Conservation (phyloP, 495 filamentous ascomycete genomes). For the Aspergillus avenaceus region DNA sequence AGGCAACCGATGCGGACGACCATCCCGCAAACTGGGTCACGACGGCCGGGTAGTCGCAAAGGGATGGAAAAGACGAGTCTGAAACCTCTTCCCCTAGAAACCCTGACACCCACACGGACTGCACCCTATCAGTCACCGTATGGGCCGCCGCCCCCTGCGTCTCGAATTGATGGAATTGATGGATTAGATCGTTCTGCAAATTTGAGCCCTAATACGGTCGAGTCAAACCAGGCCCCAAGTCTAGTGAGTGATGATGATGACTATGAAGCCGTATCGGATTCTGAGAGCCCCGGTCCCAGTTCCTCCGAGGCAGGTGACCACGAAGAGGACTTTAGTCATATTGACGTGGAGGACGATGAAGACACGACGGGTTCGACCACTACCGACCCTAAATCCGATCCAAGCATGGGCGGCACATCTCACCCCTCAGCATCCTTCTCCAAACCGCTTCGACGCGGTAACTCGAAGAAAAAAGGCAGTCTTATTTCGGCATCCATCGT, state of each 20-base stretch:
- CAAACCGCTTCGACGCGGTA: conserved; percentile 42
- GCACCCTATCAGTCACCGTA: conserved; percentile 32
- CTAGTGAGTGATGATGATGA: conserved; percentile 86
- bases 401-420: conserved; percentile 29
- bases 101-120: conserved; percentile 28
- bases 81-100: conserved; percentile 24
- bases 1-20: conserved; percentile 55
- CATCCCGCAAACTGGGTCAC: conserved; percentile 47
- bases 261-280: conserved; percentile 51
- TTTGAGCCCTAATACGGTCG: conserved; percentile 73
- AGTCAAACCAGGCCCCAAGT: conserved; percentile 77
- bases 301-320: conserved; percentile 43
- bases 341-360: conserved; percentile 52
- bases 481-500: conserved; percentile 41
- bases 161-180: conserved; percentile 39
- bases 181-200: conserved; percentile 52
- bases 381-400: conserved; percentile 32
- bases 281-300: conserved; percentile 40
- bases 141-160: conserved; percentile 20
- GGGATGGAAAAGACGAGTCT: conserved; percentile 33
- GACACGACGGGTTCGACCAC: conserved; percentile 30
- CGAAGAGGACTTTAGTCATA: conserved; percentile 46
- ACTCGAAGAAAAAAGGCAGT: conserved; percentile 43
- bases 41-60: conserved; percentile 55
- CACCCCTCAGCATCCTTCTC: conserved; percentile 28